Percentiles rank a stretch among this genome's conserved stretches.
phyloP scores from a whole-genome alignment of 768 basidiomycete species.

The Mrakia blollopis region DNA sequence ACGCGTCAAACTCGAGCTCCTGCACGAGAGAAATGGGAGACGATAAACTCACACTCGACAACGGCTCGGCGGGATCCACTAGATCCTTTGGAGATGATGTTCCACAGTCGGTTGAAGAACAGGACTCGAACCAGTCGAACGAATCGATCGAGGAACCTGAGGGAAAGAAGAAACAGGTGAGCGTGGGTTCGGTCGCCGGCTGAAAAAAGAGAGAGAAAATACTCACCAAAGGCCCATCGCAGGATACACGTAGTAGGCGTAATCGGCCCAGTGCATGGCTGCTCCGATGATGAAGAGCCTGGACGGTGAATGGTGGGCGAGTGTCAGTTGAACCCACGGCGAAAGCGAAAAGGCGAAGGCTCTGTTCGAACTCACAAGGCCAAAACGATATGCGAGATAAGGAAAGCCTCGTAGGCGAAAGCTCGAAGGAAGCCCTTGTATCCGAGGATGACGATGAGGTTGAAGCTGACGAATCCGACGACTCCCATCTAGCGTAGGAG shows the following conservation, averaged over 20 bases:
- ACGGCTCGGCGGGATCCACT: neutral
- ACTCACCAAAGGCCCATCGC: neutral
- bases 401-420: constrained; percentile 42
- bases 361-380: constrained; percentile 33
- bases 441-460: constrained; percentile 17
- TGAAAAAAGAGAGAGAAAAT: neutral
- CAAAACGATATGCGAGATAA: constrained; percentile 41
- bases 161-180: neutral
- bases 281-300: constrained; percentile 35
- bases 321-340: neutral
- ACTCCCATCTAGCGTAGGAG: neutral
- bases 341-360: neutral
- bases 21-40: neutral
- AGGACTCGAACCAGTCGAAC: constrained; percentile 38
- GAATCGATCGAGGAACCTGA: constrained; percentile 38
- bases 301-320: too few species aligned
- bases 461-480: constrained; percentile 18
- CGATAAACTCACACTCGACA: neutral
- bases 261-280: constrained; percentile 38
- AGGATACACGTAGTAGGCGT: constrained; percentile 35
- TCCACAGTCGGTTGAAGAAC: constrained; percentile 42
- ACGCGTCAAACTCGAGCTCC: neutral
- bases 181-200: neutral
- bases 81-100: neutral
- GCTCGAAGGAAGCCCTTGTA: constrained; percentile 25